Percentiles rank a stretch among this genome's conserved stretches.
Conservation (phyloP, 331 rosid species). For the Malus hybrid region DNA sequence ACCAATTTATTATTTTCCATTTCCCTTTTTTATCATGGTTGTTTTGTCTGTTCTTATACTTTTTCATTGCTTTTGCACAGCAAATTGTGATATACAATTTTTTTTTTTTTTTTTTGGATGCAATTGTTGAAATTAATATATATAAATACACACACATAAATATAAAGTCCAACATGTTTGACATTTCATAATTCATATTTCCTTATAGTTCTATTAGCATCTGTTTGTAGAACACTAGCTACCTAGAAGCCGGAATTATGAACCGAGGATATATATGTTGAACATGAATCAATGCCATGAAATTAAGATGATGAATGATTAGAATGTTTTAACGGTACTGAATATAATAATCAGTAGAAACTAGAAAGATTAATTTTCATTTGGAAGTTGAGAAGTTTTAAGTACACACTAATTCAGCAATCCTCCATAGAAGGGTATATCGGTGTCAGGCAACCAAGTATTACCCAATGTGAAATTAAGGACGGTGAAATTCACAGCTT, state of each 20-base stretch:
- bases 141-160: no score
- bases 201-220: background rate
- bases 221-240: background rate
- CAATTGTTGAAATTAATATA: background rate
- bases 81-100: background rate
- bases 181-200: background rate
- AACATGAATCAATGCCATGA: background rate
- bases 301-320: background rate
- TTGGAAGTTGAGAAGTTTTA: background rate
- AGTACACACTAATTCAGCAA: background rate
- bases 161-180: background rate
- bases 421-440: constrained; percentile 53
- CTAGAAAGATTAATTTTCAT: no score
- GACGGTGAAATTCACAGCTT: constrained; percentile 65
- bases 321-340: background rate
- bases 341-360: background rate
- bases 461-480: constrained; percentile 55
- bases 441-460: constrained; percentile 69
- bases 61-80: background rate
- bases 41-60: background rate
- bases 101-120: background rate
- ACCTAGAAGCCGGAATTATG: background rate
- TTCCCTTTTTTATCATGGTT: background rate
- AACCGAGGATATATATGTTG: background rate
- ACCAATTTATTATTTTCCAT: background rate